Percentiles rank a stretch among this genome's conserved stretches.
Evolutionary conservation across 73 alveolate species (phyloP).

Genomic region (Stentor roeselii): DNA sequence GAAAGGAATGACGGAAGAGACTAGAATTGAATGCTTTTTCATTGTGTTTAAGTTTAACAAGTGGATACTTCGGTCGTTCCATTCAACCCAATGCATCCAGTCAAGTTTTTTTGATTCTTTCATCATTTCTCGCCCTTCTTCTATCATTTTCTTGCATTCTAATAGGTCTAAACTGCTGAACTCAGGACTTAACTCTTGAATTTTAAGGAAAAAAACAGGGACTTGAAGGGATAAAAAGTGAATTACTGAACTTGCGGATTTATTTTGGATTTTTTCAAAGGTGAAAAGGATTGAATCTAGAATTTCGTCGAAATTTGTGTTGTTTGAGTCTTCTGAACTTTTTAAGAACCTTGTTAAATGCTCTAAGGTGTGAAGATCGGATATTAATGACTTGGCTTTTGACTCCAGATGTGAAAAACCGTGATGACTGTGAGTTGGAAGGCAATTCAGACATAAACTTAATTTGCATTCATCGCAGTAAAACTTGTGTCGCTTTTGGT

Average conservation of each 20-base stretch:
- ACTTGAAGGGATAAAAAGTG: background rate
- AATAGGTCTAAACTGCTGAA: background rate
- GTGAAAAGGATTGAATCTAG: background rate
- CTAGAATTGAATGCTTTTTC: too few species aligned
- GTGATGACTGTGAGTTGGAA: background rate
- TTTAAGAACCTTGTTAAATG: background rate
- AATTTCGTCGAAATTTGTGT: too few species aligned
- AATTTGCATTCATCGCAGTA: background rate
- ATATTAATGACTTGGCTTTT: background rate
- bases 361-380: background rate
- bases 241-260: background rate
- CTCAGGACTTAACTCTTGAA: background rate
- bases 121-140: slow-evolving; percentile 2
- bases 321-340: background rate
- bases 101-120: background rate
- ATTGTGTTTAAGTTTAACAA: background rate
- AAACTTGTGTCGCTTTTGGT: background rate
- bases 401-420: background rate
- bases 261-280: background rate
- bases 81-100: slow-evolving; percentile 6
- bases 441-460: background rate
- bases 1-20: background rate
- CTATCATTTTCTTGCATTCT: background rate
- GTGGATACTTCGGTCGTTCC: slow-evolving; percentile 7
- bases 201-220: background rate